Evolutionary conservation across 2,329 filamentous ascomycete species (phyloP).

Genomic region (Colletotrichum lindemuthianum): DNA sequence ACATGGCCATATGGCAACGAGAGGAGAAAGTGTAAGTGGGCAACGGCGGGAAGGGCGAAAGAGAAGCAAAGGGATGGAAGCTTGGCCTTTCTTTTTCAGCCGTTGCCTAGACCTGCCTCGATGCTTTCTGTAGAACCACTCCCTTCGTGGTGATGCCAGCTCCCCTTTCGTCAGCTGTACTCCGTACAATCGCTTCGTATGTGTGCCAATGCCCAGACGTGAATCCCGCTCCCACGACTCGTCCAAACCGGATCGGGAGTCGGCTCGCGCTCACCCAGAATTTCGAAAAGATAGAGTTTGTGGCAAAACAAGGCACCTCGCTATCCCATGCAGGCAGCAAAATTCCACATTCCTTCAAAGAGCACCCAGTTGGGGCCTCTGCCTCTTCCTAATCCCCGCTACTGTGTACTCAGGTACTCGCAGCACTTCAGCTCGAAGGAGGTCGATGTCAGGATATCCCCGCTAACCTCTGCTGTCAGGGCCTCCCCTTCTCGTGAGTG

Average conservation of each 20-base stretch:
- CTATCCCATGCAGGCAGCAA: conserved; percentile 25
- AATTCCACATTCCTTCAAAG: conserved; percentile 29
- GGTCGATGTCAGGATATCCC: conserved; percentile 12
- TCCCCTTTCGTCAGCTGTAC: not conserved
- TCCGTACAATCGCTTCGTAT: not conserved
- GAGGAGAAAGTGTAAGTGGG: conserved; percentile 6
- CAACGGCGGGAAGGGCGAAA: conserved; percentile 24
- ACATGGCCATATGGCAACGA: not conserved
- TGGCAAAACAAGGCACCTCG: conserved; percentile 34
- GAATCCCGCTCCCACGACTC: conserved; percentile 24
- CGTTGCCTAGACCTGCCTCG: not conserved
- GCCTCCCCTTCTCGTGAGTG: no score
- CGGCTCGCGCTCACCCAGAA: conserved; percentile 30
- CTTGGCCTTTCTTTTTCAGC: conserved; percentile 9
- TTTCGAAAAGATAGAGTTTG: conserved; percentile 34
- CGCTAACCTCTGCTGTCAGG: not conserved
- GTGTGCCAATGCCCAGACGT: not conserved
- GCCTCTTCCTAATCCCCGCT: not conserved
- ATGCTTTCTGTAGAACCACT: conserved; percentile 14
- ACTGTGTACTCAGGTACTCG: no score
- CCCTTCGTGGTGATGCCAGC: conserved; percentile 9
- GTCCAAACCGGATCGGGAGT: conserved; percentile 32
- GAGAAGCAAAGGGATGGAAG: conserved; percentile 19
- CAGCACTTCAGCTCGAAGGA: conserved; percentile 10
- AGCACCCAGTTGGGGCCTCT: not conserved